Base-by-base conservation (phyloP, 768 basidiomycete species). In the Tylopilus cervinicoccineus region DNA sequence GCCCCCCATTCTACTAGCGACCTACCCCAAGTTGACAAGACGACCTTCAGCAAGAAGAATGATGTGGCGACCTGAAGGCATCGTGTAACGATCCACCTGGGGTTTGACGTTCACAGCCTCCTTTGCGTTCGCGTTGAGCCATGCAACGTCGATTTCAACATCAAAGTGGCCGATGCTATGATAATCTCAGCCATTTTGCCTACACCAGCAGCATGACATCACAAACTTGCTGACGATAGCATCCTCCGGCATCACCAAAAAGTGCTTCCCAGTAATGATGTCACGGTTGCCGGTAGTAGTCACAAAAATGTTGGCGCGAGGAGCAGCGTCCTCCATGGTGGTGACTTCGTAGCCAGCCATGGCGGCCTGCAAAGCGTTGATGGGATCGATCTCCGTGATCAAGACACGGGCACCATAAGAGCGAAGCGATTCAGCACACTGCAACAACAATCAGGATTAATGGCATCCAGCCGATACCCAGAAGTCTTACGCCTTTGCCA, bases 341-440 rank as follows among this genome's bases (percentile, higher is more conserved):
- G 86, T 87, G 51, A 99, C 95, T 71, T 99, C 95, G 69, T 93
- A 99, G 48, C 96, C 96, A 63, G 93, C 93, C 96, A 99, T 99
- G 47, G 94, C 95, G 59, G 96, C 96, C 71, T 99, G 96, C 51
- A 99, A 87, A 42, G 95, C 96, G 70, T 99, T 99, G 85, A 99
- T 99, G 55, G 96, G 96, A 73, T 99, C 96, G 67, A 99, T 96
- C 71, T 99, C 96, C 55, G 96, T 97, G 65, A 99, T 69, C 60
- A 99, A 61, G 36, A 98, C 95, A 63, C 96, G 94, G 55, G 93
- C 84, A 67, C 96, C 96, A 70, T 98, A 99, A n/a, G 93, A 89
- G 43, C 84, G 82, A 61, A 99, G 84, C 19, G 96, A 92, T 72
- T 98, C 93, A 47, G 95, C 95, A 69, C 96, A 99, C 91, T 93